A percentile compares a stretch with the other conserved stretches of the same genome.
phyloP scores from a whole-genome alignment of 2,329 filamentous ascomycete genomes.

The Cercospora zeina region DNA sequence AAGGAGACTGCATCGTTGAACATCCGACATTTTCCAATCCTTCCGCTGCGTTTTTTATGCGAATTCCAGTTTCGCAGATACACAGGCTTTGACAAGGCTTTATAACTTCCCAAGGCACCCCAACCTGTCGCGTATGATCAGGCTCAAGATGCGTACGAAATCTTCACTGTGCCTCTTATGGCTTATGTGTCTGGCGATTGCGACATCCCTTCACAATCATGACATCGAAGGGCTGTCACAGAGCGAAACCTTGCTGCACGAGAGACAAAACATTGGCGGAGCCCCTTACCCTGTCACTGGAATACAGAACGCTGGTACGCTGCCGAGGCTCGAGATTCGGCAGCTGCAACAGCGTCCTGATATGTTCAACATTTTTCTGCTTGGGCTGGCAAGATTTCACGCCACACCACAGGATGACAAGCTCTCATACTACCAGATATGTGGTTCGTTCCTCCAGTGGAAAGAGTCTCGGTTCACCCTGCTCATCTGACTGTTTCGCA shows the following conservation, averaged over 20 bases:
- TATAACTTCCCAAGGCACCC: not conserved
- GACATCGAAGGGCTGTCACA: conserved; percentile 23
- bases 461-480: not conserved
- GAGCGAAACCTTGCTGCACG: not conserved
- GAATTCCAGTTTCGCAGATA: not conserved
- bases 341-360: conserved; percentile 63
- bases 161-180: not conserved
- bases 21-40: not conserved
- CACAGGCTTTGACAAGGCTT: not conserved
- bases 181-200: not conserved
- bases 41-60: not conserved
- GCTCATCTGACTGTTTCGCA: conserved; percentile 38
- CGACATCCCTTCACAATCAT: conserved; percentile 23
- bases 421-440: conserved; percentile 76
- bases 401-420: conserved; percentile 62
- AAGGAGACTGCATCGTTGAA: not conserved
- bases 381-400: conserved; percentile 73
- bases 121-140: not conserved
- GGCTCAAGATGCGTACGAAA: not conserved
- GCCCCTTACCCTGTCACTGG: conserved; percentile 36
- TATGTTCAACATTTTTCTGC: conserved; percentile 73
- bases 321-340: conserved; percentile 65
- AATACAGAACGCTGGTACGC: conserved; percentile 36
- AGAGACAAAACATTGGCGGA: conserved; percentile 25
- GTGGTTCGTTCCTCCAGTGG: conserved; percentile 55